Conservation (phyloP, 306 rosid species). For the Sesbania bispinosa region DNA sequence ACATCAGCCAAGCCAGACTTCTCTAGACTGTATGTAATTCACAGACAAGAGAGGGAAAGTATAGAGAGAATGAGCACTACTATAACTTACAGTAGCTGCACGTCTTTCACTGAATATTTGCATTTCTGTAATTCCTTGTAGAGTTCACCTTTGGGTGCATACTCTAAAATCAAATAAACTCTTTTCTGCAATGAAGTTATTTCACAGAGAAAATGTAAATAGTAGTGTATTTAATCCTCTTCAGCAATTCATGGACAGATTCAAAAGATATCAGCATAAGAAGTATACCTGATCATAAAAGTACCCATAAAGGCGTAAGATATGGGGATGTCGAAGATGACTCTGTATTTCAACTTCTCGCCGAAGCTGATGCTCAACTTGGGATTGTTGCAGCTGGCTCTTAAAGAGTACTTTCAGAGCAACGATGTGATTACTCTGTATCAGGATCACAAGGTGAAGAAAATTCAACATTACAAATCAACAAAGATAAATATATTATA, state of each 20-base stretch:
- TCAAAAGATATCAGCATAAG: not conserved
- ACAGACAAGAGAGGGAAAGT: too few relatives aligned
- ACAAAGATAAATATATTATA: not conserved
- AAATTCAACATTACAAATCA: not conserved
- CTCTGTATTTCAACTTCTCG: conserved; percentile 98
- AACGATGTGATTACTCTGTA: conserved; percentile 92
- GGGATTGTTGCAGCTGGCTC: conserved; percentile 98
- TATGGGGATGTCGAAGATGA: conserved; percentile 96
- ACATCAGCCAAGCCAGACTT: not conserved
- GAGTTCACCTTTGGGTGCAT: conserved; percentile 97
- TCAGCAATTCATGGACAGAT: not conserved
- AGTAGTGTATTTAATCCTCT: not conserved
- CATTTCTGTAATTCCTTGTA: conserved; percentile 96
- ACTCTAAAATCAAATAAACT: conserved; percentile 90
- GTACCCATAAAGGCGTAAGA: conserved; percentile 90
- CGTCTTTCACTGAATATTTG: conserved; percentile 97
- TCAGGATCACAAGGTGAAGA: conserved; percentile 21
- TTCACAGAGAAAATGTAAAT: conserved; percentile 7
- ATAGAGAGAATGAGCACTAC: not conserved
- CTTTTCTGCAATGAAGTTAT: conserved; percentile 65
- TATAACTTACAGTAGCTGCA: conserved; percentile 87
- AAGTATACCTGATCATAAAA: conserved; percentile 82
- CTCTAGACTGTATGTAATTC: too few relatives aligned
- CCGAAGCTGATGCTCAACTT: conserved; percentile 98
- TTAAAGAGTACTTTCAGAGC: conserved; percentile 94